Base-by-base conservation (phyloP, 164 flowering plant genomes). In the Annona cherimola region DNA sequence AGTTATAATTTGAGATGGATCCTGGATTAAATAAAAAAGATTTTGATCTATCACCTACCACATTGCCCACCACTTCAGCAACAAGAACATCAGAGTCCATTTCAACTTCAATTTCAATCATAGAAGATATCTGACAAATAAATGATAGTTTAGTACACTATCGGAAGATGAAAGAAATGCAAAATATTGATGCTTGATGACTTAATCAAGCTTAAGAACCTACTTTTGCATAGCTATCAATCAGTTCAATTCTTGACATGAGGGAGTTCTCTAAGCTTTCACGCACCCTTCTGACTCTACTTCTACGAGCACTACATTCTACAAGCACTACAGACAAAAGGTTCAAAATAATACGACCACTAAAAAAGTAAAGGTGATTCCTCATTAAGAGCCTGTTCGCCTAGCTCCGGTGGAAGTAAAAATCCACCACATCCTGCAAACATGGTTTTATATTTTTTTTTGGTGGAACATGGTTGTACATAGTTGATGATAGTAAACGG, bases 91-190 rank as follows among this genome's bases (percentile, higher is more conserved):
- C 94, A 35, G 89, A 83, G 79, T 88, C 95, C 98, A 95, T 83
- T 81, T 95, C 97, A 69, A 93, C 91, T 77, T 95, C 98, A 77
- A 95, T 95, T 84, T 95, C 99, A 78, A 95, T 95, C 97, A 95
- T 91, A 40, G 98, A 93, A 71, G 99, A 90, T 42, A 93, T 89
- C 99, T 95, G 87, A 40, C 68, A 77, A 79, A 45, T 43, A 39
- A 66, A 78, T n/a, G 54, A 41, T 43, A 74, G 39, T 64, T 69
- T 69, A 57, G 45, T 55, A 45, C 42, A 42, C 35, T 42, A 64
- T 42, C 14, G 42, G 26, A 44, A n/a, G 1, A 19, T 40, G 55
- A 66, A 40, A 4, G 67, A 44, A 40, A 64, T 64, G 19, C 39
- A 45, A 66, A 66, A n/a, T 42, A 26, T 43, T 26, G 7, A 14